phyloP scores from a whole-genome alignment of 495 filamentous ascomycete species.

The Penicillium robsamsonii region DNA sequence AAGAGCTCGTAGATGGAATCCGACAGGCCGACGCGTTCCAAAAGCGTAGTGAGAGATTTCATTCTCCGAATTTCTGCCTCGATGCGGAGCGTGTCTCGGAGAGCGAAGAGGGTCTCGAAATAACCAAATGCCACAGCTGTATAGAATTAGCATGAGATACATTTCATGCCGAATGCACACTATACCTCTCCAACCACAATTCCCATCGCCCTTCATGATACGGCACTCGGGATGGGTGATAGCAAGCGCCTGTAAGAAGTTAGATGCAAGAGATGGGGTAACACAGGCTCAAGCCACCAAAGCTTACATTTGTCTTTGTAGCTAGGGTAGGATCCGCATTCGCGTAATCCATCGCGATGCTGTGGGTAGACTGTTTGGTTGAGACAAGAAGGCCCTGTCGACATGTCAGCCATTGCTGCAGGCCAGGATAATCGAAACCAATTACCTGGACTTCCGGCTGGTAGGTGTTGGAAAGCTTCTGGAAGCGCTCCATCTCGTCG shows the following conservation, averaged over 20 bases:
- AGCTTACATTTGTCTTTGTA: constrained; percentile 78
- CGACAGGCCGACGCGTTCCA: constrained; percentile 67
- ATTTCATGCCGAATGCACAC: constrained; percentile 1
- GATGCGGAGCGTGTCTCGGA: constrained; percentile 61
- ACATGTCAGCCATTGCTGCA: background rate
- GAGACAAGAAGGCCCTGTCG: constrained; percentile 79
- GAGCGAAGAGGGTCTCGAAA: constrained; percentile 76
- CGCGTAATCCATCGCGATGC: constrained; percentile 83
- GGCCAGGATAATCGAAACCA: background rate
- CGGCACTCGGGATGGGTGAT: constrained; percentile 85
- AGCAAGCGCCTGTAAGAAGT: constrained; percentile 62
- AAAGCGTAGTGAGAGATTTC: constrained; percentile 63
- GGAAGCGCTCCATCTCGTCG: constrained; percentile 54
- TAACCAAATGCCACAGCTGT: constrained; percentile 89
- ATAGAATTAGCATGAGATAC: constrained; percentile 18
- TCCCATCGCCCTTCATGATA: constrained; percentile 86
- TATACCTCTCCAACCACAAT: constrained; percentile 96
- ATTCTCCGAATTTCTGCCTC: constrained; percentile 69
- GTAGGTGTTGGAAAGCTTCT: constrained; percentile 59
- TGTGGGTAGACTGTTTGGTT: constrained; percentile 69
- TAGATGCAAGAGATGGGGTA: constrained; percentile 15
- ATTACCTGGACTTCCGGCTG: constrained; percentile 63
- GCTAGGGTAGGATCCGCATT: constrained; percentile 83
- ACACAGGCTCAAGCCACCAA: background rate
- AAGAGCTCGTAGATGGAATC: constrained; percentile 77